Conservation (phyloP, 2,329 filamentous ascomycete species). For the Arachnomyces sp. region DNA sequence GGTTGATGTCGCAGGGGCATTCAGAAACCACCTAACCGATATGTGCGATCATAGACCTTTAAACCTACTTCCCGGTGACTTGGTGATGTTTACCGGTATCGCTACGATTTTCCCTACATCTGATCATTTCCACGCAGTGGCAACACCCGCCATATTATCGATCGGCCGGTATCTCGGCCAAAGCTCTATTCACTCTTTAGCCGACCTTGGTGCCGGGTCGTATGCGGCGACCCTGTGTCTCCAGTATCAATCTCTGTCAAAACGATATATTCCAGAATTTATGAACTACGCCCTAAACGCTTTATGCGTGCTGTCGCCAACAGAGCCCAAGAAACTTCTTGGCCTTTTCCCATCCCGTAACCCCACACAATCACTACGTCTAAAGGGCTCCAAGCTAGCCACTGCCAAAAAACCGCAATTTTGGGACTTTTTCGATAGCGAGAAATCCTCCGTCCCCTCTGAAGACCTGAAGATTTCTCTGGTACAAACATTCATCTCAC, state of each 20-base stretch:
- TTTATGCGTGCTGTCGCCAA: conserved; percentile 59
- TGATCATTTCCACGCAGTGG: conserved; percentile 93
- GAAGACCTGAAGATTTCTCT: conserved; percentile 52
- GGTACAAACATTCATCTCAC: conserved; percentile 54
- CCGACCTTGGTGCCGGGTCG: conserved; percentile 64
- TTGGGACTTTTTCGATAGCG: conserved; percentile 45
- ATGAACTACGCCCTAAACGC: conserved; percentile 74
- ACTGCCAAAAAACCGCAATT: conserved; percentile 50
- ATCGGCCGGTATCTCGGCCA: conserved; percentile 78
- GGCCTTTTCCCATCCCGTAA: conserved; percentile 57
- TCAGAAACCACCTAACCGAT: conserved; percentile 61
- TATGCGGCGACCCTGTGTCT: conserved; percentile 73
- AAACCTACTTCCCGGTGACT: conserved; percentile 58
- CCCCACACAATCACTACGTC: conserved; percentile 45
- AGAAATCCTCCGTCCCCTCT: conserved; percentile 17
- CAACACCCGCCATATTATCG: conserved; percentile 81
- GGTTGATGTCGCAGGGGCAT: conserved; percentile 66
- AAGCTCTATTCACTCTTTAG: conserved; percentile 57
- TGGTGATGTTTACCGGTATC: conserved; percentile 76
- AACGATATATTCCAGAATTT: conserved; percentile 82
- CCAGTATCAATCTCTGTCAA: conserved; percentile 75
- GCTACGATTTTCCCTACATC: conserved; percentile 85
- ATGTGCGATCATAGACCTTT: conserved; percentile 46
- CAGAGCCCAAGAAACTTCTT: conserved; percentile 36
- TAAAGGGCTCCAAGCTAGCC: conserved; percentile 29